Evolutionary conservation across 2,329 filamentous ascomycete genomes (phyloP), one percentile per base, ranked within the genome.

Genomic region (Talaromyces albobiverticillius): DNA sequence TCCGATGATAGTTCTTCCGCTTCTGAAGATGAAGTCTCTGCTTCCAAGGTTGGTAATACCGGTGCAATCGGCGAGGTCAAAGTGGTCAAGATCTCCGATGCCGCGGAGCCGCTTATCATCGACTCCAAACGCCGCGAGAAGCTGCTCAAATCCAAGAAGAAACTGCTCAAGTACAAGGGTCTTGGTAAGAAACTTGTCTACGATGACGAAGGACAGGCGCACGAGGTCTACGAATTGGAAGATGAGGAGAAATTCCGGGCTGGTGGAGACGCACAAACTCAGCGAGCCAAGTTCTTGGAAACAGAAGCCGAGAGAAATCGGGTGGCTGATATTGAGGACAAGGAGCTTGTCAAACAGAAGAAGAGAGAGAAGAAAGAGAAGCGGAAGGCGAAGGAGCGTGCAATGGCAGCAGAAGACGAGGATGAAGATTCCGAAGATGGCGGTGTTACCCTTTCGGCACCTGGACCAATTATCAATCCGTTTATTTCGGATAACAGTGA

Each of bases 111-210:
- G 2, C 79, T 96, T 42, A 76, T 96, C 18, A 85, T 99, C 58
- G 94, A 99, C 76, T 96, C 91, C 11, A 95, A 97, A 71, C 90
- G 94, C 22, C 87, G 91, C 61, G 93, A 96, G 74, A 97, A 96
- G 76, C 82, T 96, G n/a, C 82, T 97, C 60, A 88, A 88, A 66
- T 95, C 89, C 18, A 97, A 96, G 80, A 96, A 96, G 80, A 89
- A 95, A 72, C 82, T 96, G 60, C 82, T 90, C 67, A 94, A 95
- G 69, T 89, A 90, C 78, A 95, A 91, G 78, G 89, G 90, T 66
- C 88, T 87, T 67, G 88, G 90, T 11, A 86, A 83, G 38, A 95
- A 94, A 69, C 76, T 96, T 7, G 81, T 96, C 4, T 99, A 93
- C 69, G 93, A 97, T 73, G 92, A 96, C 46, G 90, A 96, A 29